Base-by-base conservation (phyloP, 1,284 basidiomycete genomes). In the Ceratobasidium sp. region DNA sequence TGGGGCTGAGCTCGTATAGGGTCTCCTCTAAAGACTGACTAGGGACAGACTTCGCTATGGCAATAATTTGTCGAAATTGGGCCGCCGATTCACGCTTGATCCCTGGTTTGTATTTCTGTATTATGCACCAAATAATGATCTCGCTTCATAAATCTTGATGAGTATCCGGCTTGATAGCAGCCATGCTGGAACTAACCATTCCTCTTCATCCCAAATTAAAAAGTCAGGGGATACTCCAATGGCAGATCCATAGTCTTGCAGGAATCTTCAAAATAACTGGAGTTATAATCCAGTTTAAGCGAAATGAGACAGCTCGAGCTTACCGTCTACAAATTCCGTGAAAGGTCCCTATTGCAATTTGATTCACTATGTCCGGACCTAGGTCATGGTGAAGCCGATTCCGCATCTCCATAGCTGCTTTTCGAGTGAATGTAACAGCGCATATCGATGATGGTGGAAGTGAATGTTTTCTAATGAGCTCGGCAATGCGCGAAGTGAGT, bases 331-430 rank as follows among this genome's bases (percentile, higher is more conserved):
- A 95, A 1, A 93, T 84, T 0, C 93, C 87, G 78, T 96, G 94
- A 76, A 96, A 96, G 0, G 94, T 96, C 8, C 66, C 66, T 9
- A 70, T 14, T 23, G n/a, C 16, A 41, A 58, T 28, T 18, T 49
- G 38, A 1, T 58, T n/a, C 14, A 43, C 47, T 1, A 7, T 18
- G 8, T n/a, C 35, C 1, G 7, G 2, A 18, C 44, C 41, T 14
- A 70, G 21, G 41, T 58, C 7, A 13, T n/a, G 9, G 6, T 82
- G 80, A 26, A 98, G 82, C 2, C 95, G 86, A 75, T 88, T 85
- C 74, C 88, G 86, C 95, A 97, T 96, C 82, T 97, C 95, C 75
- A 88, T 91, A 0, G 95, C 94, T 5, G 95, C 94, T 81, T 96
- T 95, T 84, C 95, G 95, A 5, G 91, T 93, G 80, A 93, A 94